phyloP scores from a whole-genome alignment of 2,329 filamentous ascomycete genomes.

The Biscogniauxia marginata region DNA sequence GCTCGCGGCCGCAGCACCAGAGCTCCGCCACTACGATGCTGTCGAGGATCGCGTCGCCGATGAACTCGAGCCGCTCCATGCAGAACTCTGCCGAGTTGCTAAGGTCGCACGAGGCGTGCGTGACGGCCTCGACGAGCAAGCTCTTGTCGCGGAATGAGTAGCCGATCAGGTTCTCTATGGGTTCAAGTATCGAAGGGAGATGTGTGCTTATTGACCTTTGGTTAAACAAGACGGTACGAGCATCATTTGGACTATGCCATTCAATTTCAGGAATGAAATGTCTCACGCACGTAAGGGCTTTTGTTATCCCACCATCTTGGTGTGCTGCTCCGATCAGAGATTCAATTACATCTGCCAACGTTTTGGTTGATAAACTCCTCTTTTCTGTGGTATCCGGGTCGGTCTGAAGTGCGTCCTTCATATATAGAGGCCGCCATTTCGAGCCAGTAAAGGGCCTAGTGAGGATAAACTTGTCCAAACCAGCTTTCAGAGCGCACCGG shows the following conservation, averaged over 20 bases:
- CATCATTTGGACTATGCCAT: slow-evolving; percentile 48
- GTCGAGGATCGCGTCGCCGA: slow-evolving; percentile 85
- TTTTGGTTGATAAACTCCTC: slow-evolving; percentile 59
- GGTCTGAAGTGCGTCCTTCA: slow-evolving; percentile 39
- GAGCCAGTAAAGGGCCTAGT: slow-evolving; percentile 63
- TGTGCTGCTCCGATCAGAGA: slow-evolving; percentile 77
- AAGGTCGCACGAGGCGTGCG: slow-evolving; percentile 62
- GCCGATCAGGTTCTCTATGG: slow-evolving; percentile 65
- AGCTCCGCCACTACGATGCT: slow-evolving; percentile 67
- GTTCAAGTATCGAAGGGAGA: slow-evolving; percentile 42
- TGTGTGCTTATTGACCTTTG: slow-evolving; percentile 35
- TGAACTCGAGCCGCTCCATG: slow-evolving; percentile 78
- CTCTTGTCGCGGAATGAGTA: slow-evolving; percentile 68
- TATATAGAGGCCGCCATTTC: slow-evolving; percentile 71
- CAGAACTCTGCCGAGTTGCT: slow-evolving; percentile 39
- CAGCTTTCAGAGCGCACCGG: slow-evolving; percentile 58
- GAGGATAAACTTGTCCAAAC: slow-evolving; percentile 72
- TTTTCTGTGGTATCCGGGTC: slow-evolving; percentile 2
- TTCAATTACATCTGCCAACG: slow-evolving; percentile 84
- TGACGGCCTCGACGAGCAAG: slow-evolving; percentile 76
- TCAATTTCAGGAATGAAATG: slow-evolving; percentile 62
- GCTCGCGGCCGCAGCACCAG: slow-evolving; percentile 43
- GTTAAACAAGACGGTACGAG: slow-evolving; percentile 44
- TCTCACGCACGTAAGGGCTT: slow-evolving; percentile 62
- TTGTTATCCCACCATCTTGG: slow-evolving; percentile 63